Evolutionary conservation across 306 rosid genomes (phyloP), one percentile per base, ranked within the genome.

Genomic region (Senna tora): DNA sequence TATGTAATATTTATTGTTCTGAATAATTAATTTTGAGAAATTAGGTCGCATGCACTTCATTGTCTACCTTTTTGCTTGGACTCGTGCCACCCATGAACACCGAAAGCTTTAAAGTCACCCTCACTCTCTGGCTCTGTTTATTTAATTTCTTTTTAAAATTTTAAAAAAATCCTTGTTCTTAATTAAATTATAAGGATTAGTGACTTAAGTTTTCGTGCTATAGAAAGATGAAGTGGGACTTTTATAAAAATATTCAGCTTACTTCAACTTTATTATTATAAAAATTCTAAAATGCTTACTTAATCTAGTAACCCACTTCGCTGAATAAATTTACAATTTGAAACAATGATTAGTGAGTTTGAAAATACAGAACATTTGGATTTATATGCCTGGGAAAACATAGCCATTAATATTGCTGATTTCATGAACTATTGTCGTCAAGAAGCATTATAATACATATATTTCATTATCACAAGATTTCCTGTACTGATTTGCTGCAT

Each of bases 171-270:
- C 33, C 20, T 54, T 28, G 3, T 25, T 25, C 1, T 25, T 25
- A 25, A 1, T 25, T 1, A 25, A 25, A 25, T 25, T 25, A 25
- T 25, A 25, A 25, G 30, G 30, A 25, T 25, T 25, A 21, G 10
- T 20, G 13, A 71, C 33, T 17, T 39, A 61, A 58, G 60, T 32
- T 59, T 41, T 6, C 71, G 75, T 75, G 74, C 56, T 75, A 56
- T 53, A 19, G n/a, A 67, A 21, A 67, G 52, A 46, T 52, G 60
- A 19, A 41, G 46, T 20, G 43, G 34, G 41, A 56, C 60, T 33
- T 38, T n/a, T n/a, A n/a, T 22, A 32, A 6, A 60, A 57, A 34
- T 54, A 33, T 50, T 17, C 20, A 57, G 11, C 5, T 20, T 16
- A 45, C 20, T 38, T 62, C n/a, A 56, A 9, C 19, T 41, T 58